Base-by-base conservation (phyloP, 2,329 filamentous ascomycete genomes). In the Bisporella sp. region DNA sequence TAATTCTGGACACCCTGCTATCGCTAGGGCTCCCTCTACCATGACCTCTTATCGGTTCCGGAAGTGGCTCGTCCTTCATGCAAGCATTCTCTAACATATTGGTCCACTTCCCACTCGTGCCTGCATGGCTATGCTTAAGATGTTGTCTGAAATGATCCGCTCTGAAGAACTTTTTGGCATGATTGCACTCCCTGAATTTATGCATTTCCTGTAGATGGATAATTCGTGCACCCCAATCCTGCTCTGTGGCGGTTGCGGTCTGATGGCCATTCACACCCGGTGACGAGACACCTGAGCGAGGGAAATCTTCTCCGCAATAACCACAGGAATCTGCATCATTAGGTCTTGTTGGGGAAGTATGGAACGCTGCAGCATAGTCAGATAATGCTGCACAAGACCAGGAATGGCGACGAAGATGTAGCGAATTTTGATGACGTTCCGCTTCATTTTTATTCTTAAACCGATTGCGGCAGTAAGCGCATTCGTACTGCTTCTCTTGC, bases 371-470 rank as follows among this genome's bases (percentile, higher is more conserved):
- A 62, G 89, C 81, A 62, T 82, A 89, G 53, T 81, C 77, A 8
- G 81, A 81, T 30, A 99, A 79, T 1, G 91, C 89, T 32, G 90
- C 91, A 68, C 93, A 99, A 8, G 92, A 96, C 93, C 93, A 99
- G 45, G 91, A 96, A 70, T 97, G 90, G 29, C 87, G 84, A 33
- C 92, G 83, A 6, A 97, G 78, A 68, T 97, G 92, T 8, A 97
- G 79, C 11, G 91, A 96, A 64, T 96, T 97, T 64, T 96, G 91
- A 66, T 97, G 92, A 32, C 93, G 82, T 68, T 97, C 92, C 2
- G 91, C 91, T 71, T 97, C 93, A 62, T 97, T 97, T 71, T 97
- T 97, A 72, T 97, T 97, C 71, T 97, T 97, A 75, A 97, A 97
- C 8, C 92, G 84, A 66, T 96, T 96, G 41, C 87, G 87, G 68